Evolutionary conservation across 2,329 filamentous ascomycete species (phyloP).

Genomic region (Thelonectria rubi): DNA sequence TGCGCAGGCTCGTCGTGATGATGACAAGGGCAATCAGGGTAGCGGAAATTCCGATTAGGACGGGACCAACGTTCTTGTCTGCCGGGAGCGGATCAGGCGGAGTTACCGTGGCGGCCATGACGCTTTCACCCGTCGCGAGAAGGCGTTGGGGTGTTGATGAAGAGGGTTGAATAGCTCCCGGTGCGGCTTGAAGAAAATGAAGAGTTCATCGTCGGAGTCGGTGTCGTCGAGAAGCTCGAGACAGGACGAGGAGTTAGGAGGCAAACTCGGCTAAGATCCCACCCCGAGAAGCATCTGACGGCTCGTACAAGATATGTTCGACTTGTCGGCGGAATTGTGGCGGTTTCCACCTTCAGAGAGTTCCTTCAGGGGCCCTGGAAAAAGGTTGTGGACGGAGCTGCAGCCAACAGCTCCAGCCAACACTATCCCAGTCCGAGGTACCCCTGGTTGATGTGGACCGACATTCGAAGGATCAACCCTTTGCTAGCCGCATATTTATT

Average conservation of each 20-base stretch:
- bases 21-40: conserved; percentile 46
- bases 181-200: no score
- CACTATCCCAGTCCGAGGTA: neutral
- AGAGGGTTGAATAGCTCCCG: no score
- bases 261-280: no score
- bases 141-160: neutral
- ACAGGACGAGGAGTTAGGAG: neutral
- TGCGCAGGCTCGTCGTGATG: conserved; percentile 45
- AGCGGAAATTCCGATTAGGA: conserved; percentile 45
- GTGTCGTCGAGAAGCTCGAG: no score
- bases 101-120: conserved; percentile 26
- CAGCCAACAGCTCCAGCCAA: neutral
- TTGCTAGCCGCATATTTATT: neutral
- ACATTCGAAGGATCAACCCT: no score
- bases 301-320: neutral
- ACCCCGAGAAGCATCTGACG: neutral
- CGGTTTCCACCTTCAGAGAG: neutral
- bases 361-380: neutral
- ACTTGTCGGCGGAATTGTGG: neutral
- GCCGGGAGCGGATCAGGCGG: conserved; percentile 46
- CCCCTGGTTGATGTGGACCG: neutral
- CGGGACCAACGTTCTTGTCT: conserved; percentile 46
- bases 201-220: no score
- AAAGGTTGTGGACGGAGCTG: neutral
- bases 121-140: neutral